Conservation (phyloP, 257 asterid genomes). For the Solanum habrochaites region DNA sequence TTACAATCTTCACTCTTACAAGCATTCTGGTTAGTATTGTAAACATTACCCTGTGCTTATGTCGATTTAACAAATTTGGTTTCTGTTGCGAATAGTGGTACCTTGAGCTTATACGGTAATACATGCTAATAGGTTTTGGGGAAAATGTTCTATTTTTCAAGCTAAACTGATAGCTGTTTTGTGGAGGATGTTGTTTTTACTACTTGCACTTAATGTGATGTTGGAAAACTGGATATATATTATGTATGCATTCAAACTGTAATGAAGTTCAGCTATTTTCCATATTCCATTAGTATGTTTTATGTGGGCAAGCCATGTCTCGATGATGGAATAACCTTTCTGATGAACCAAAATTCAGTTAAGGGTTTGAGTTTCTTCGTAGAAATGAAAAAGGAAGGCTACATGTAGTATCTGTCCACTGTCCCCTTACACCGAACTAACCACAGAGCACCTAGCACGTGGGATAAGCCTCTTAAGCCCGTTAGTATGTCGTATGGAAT, state of each 20-base stretch:
- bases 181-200: not conserved
- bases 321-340: not conserved
- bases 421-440: not conserved
- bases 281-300: not conserved
- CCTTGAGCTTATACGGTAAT: not conserved
- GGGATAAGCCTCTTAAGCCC: not conserved
- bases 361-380: not conserved
- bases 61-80: not conserved
- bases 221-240: not conserved
- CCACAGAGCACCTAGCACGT: not conserved
- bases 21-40: constrained; percentile 60
- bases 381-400: not conserved
- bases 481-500: not conserved
- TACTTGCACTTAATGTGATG: not conserved
- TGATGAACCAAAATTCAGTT: not conserved
- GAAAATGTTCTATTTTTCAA: not conserved
- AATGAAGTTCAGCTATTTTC: not conserved
- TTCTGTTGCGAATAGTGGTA: not conserved
- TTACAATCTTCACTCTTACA: constrained; percentile 72
- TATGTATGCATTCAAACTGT: not conserved
- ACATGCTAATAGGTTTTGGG: not conserved
- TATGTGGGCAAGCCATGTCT: not conserved
- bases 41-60: not conserved
- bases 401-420: not conserved
- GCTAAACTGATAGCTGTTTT: not conserved